phyloP scores from a whole-genome alignment of 257 asterid genomes.

The Forsythia suspensa region DNA sequence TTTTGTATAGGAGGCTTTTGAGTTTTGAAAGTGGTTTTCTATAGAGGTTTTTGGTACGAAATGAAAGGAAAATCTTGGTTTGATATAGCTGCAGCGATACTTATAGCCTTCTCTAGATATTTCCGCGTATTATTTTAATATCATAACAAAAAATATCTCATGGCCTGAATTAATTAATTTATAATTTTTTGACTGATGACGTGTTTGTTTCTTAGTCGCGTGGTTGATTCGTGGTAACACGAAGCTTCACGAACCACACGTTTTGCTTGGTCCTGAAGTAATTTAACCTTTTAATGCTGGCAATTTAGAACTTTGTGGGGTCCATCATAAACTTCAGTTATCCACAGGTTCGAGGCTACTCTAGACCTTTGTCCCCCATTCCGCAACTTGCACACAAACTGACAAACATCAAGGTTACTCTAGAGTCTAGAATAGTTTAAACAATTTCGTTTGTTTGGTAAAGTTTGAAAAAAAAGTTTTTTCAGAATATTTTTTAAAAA shows the following conservation, averaged over 20 bases:
- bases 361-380: neutral
- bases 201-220: conserved; percentile 20
- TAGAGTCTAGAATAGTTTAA: too few species aligned
- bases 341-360: neutral
- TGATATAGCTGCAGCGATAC: conserved; percentile 8
- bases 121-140: conserved; percentile 14
- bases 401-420: too few species aligned
- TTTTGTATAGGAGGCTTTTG: neutral
- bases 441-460: too few species aligned
- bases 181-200: conserved; percentile 18
- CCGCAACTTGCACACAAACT: too few species aligned
- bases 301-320: neutral
- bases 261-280: neutral
- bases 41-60: neutral
- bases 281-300: neutral
- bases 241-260: conserved; percentile 41
- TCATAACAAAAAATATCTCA: neutral
- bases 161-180: conserved; percentile 23
- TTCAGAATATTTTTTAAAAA: too few species aligned
- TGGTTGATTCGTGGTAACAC: conserved; percentile 11
- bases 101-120: conserved; percentile 52
- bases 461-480: too few species aligned
- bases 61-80: neutral
- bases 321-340: neutral
- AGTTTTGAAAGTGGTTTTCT: neutral